Evolutionary conservation across 306 rosid genomes (phyloP), one percentile per base, ranked within the genome.

Genomic region (Lathyrus oleraceus): DNA sequence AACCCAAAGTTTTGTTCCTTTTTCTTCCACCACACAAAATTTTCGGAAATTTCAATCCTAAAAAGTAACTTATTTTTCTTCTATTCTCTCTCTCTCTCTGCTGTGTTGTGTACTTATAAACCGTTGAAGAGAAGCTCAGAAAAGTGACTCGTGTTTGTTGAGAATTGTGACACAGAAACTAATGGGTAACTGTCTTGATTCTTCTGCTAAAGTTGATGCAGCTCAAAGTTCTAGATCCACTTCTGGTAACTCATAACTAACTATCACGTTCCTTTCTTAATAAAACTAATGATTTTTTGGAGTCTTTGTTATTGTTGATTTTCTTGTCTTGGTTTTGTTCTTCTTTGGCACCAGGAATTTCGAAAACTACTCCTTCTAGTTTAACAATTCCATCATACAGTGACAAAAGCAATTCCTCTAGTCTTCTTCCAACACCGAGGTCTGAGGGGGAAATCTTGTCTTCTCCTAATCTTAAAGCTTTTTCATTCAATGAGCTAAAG

Each of bases 171-270:
- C 32, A 42, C 32, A 64, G 57, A 4, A 39, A 15, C 7, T 28
- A 9, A 93, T 93, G 97, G 98, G 98, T 67, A 93, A 93, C 84
- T 90, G 98, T 74, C 40, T 90, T 23, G 84, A 49, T 90, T 90
- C 93, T 65, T 88, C 97, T 59, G 96, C 97, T 32, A 90, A 83
- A 81, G 82, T 90, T 42, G 90, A 93, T 69, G 71, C 79, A 2
- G 81, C 88, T 35, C 97, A 82, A 47, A 84, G 82, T 69, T 79
- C 88, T 35, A 78, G 70, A 75, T 76, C 84, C 51, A 84, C 81
- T 75, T 84, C 77, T 69, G 97, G 98, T 93, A 57, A 57, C 5
- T 23, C 0, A 2, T 13, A 56, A 6, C 36, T 20, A 21, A 19
- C n/a, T 20, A 10, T 10, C 0, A 51, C 2, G 27, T 23, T 23